phyloP scores from a whole-genome alignment of 306 rosid genomes.

The Sophora flavescens region DNA sequence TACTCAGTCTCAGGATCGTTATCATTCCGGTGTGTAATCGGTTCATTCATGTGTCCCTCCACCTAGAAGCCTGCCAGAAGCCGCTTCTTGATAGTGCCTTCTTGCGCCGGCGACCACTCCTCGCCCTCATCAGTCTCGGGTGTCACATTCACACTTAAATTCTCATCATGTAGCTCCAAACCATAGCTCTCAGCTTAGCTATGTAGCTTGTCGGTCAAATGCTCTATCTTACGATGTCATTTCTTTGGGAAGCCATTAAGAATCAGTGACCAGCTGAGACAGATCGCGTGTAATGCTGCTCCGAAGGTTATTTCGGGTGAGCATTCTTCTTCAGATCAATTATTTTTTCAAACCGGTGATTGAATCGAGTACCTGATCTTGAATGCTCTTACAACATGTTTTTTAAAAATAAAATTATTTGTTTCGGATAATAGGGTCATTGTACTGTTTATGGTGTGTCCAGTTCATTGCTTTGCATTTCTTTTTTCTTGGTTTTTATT shows the following conservation, averaged over 20 bases:
- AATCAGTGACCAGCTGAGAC: conserved; percentile 52
- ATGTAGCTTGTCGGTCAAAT: conserved; percentile 24
- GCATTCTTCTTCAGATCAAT: conserved; percentile 39
- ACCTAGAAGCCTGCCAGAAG: no score
- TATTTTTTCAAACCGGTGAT: conserved; percentile 38
- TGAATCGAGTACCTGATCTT: conserved; percentile 33
- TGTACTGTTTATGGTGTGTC: conserved; percentile 73
- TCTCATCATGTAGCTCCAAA: conserved; percentile 48
- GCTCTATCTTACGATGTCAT: conserved; percentile 45
- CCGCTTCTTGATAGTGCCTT: no score
- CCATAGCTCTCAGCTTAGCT: conserved; percentile 51
- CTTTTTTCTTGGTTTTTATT: conserved; percentile 50
- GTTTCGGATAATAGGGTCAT: conserved; percentile 47
- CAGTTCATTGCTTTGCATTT: conserved; percentile 61
- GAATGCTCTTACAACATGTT: conserved; percentile 44
- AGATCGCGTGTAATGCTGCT: conserved; percentile 49
- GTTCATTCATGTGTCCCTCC: no score
- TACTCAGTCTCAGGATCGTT: no score
- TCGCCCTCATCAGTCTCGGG: no score
- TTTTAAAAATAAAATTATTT: conserved; percentile 8
- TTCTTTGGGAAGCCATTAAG: conserved; percentile 55
- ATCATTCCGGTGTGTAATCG: no score
- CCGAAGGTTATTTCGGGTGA: conserved; percentile 47
- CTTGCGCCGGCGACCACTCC: no score
- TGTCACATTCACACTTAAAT: no score